Evolutionary conservation across 371 early-diverging fungal genomes (phyloP).

Genomic region (Mortierella polycephala): DNA sequence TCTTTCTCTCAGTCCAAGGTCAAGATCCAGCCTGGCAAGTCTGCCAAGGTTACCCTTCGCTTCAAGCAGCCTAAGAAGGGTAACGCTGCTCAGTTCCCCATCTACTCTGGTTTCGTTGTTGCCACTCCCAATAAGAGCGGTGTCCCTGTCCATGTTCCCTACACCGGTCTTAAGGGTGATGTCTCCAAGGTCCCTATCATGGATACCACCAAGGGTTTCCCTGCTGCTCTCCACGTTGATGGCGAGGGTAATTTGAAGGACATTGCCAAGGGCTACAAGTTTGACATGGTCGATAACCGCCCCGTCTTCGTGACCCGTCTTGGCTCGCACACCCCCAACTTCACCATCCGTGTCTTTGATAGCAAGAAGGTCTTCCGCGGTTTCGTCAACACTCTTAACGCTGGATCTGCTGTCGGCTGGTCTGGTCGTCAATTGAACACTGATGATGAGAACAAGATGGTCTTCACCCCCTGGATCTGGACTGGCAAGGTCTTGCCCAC

Average conservation of each 20-base stretch:
- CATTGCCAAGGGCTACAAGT: conserved; percentile 18
- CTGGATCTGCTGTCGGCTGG: conserved; percentile 15
- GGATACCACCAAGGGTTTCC: conserved; percentile 36
- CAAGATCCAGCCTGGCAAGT: conserved; percentile 58
- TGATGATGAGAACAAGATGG: conserved; percentile 16
- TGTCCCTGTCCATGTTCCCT: conserved; percentile 60
- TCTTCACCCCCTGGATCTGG: conserved; percentile 22
- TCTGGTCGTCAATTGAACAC: conserved; percentile 23
- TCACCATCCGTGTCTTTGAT: conserved; percentile 36
- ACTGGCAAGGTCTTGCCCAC: conserved; percentile 23
- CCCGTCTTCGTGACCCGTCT: conserved; percentile 34
- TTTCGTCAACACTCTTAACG: conserved; percentile 18
- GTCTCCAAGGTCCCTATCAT: conserved; percentile 62
- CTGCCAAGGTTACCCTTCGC: conserved; percentile 53
- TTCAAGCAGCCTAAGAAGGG: conserved; percentile 57
- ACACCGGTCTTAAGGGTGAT: conserved; percentile 65
- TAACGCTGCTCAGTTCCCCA: conserved; percentile 30
- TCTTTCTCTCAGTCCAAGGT: conserved; percentile 45
- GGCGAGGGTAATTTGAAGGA: conserved; percentile 2
- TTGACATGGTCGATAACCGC: conserved; percentile 22
- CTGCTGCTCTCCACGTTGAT: conserved; percentile 5
- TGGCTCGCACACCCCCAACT: conserved; percentile 44
- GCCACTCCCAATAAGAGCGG: conserved; percentile 40
- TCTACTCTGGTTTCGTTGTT: conserved; percentile 54
- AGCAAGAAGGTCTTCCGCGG: conserved; percentile 22